Evolutionary conservation across 768 basidiomycete species (phyloP), one percentile per base, ranked within the genome.

Genomic region (Boletus sp.): DNA sequence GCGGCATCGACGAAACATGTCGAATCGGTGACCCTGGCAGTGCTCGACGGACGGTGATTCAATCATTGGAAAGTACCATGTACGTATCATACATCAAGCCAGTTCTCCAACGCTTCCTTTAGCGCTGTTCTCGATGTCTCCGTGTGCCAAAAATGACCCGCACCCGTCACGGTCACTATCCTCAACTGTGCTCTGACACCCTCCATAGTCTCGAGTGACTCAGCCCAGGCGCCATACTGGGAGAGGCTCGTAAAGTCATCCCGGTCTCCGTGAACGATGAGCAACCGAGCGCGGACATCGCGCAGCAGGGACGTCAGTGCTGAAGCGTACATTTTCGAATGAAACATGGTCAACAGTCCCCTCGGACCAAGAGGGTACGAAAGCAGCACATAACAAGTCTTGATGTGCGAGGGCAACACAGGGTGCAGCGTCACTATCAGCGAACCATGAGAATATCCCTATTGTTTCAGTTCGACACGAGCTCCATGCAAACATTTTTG

Each of bases 361-460:
- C 88, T 78, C 8, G 85, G 83, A 14, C 84, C 82, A 5, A 92
- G 73, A 0, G 91, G 91, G 65, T 93, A 92, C 4, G 90, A 92
- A 20, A 93, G 71, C 40, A 93, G 67, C 45, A 91, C 74, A 67
- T 91, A 87, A 12, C 80, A 80, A 0, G 83, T 85, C 64, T 75
- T 77, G 45, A 86, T 66, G n/a, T 74, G 72, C 17, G 76, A 64
- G 0, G 77, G 73, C 3, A 86, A 71, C 3, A 82, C 65, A 0
- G 88, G 85, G 55, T 84, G 83, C 57, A 89, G 72, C 8, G 89
- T 88, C 11, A 82, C 81, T 37, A 89, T 84, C 33, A 94, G 76
- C 2, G 88, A 83, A 1, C 91, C 91, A 77, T 92, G 77, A 10
- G 91, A 93, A 71, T 94, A 94, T 6, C 90, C 89, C 89, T 91